Evolutionary conservation across 495 filamentous ascomycete species (phyloP).

Genomic region (Tuber borchii): DNA sequence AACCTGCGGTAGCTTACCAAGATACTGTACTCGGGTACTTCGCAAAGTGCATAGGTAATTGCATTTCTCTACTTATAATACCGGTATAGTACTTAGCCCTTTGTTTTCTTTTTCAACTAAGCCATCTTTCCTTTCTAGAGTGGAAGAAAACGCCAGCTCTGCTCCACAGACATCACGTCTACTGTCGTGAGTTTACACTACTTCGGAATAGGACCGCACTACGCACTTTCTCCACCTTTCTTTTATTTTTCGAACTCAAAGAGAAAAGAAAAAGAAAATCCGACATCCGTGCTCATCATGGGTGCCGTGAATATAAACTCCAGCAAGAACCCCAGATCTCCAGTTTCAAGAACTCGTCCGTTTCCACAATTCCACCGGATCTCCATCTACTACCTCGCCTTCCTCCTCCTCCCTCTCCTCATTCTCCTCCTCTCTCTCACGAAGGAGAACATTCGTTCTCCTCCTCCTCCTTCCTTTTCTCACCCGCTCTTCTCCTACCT

Average conservation of each 20-base stretch:
- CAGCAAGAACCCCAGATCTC: background rate
- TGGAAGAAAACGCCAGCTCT: background rate
- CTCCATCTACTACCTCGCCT: background rate
- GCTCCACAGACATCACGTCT: background rate
- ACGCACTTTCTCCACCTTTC: background rate
- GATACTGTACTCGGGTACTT: background rate
- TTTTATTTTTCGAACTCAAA: background rate
- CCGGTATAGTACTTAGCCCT: background rate
- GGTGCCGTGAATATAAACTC: background rate
- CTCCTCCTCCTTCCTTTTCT: background rate
- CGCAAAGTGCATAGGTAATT: background rate
- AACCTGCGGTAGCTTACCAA: background rate
- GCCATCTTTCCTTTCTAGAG: background rate
- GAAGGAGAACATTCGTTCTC: background rate
- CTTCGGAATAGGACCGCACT: background rate
- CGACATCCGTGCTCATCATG: background rate
- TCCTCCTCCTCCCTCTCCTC: background rate
- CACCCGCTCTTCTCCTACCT: background rate
- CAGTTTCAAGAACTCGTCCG: background rate
- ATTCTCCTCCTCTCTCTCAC: background rate
- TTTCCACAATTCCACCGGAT: background rate
- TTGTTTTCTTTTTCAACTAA: slow-evolving; percentile 1
- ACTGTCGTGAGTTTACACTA: background rate
- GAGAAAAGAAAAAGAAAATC: background rate
- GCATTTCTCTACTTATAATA: background rate